phyloP scores from a whole-genome alignment of 1,139 yeast species.

The Sugiyamaella grinbergsii region DNA sequence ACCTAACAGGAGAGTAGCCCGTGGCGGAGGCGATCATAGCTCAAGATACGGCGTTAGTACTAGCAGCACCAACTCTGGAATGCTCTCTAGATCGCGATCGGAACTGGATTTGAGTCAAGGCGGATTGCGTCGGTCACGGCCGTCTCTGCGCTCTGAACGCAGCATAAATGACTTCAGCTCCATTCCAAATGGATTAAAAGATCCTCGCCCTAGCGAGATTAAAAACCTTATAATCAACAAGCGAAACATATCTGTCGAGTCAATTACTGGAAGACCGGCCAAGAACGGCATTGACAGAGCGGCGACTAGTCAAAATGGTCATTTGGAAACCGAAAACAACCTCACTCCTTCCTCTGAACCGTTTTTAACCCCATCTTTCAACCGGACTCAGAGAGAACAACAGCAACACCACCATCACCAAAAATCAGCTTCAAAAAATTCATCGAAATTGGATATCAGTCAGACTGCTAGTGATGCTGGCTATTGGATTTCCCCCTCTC shows the following conservation, averaged over 20 bases:
- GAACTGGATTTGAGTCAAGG: slow-evolving; percentile 18
- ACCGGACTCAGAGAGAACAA: slow-evolving; percentile 13
- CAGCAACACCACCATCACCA: slow-evolving; percentile 1
- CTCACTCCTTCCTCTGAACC: neutral
- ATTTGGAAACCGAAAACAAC: slow-evolving; percentile 1
- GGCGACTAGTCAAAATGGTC: neutral
- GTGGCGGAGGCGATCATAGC: neutral
- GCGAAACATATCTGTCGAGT: slow-evolving; percentile 49
- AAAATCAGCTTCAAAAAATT: neutral
- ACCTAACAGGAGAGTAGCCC: slow-evolving; percentile 2
- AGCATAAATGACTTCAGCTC: slow-evolving; percentile 24
- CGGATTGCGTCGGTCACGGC: neutral
- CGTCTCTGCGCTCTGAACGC: slow-evolving; percentile 16
- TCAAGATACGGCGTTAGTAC: neutral
- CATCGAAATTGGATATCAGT: slow-evolving; percentile 26
- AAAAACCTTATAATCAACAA: slow-evolving; percentile 42
- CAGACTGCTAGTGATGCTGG: slow-evolving; percentile 47
- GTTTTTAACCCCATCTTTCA: slow-evolving; percentile 10
- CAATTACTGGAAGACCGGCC: slow-evolving; percentile 20
- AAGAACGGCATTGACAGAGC: neutral
- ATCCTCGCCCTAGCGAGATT: slow-evolving; percentile 22
- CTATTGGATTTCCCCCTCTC: slow-evolving; percentile 81
- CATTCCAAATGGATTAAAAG: slow-evolving; percentile 13
- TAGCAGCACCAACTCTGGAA: neutral
- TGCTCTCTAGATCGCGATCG: slow-evolving; percentile 19